These are phyloP conservation scores for Apiotrichum gamsii DNA, from an alignment of 1,284 basidiomycete species.

Conservation along the genomic window DNA sequence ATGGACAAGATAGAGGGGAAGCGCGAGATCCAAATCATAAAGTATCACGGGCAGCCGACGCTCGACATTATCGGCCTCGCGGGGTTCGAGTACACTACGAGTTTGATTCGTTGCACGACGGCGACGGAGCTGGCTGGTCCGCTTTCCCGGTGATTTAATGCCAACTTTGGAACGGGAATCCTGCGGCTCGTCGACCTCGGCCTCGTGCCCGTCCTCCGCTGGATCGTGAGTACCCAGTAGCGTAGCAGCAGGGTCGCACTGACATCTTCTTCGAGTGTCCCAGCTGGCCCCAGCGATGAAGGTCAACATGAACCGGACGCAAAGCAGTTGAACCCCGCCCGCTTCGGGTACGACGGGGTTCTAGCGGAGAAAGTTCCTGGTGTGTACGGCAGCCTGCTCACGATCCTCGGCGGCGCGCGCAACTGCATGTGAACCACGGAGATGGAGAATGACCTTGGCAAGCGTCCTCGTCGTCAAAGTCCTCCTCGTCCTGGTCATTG, in stretches of 20 bases:
- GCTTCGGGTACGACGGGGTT: slow-evolving; percentile 15
- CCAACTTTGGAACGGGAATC: background rate
- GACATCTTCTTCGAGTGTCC: too few relatives aligned
- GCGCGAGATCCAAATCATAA: slow-evolving; percentile 51
- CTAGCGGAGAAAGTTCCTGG: slow-evolving; percentile 53
- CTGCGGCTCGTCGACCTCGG: background rate
- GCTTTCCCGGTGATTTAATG: slow-evolving; percentile 10
- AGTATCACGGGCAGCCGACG: slow-evolving; percentile 57
- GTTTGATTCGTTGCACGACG: slow-evolving; percentile 44
- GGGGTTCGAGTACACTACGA: slow-evolving; percentile 59
- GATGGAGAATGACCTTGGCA: too few relatives aligned
- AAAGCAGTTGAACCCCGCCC: slow-evolving; percentile 52
- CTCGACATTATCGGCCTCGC: slow-evolving; percentile 64
- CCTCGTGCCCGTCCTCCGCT: background rate
- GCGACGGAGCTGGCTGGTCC: slow-evolving; percentile 33
- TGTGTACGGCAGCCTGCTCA: slow-evolving; percentile 59
- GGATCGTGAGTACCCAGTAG: background rate
- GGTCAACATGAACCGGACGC: slow-evolving; percentile 63
- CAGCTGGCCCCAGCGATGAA: slow-evolving; percentile 47
- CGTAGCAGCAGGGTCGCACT: background rate
- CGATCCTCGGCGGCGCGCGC: slow-evolving; percentile 61
- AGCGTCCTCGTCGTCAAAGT: slow-evolving; percentile 42
- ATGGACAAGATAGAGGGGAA: slow-evolving; percentile 4
- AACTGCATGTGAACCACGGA: too few relatives aligned
- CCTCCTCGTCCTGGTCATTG: slow-evolving; percentile 52